phyloP scores from a whole-genome alignment of 2,329 filamentous ascomycete genomes.

The Cryphonectria carpinicola region DNA sequence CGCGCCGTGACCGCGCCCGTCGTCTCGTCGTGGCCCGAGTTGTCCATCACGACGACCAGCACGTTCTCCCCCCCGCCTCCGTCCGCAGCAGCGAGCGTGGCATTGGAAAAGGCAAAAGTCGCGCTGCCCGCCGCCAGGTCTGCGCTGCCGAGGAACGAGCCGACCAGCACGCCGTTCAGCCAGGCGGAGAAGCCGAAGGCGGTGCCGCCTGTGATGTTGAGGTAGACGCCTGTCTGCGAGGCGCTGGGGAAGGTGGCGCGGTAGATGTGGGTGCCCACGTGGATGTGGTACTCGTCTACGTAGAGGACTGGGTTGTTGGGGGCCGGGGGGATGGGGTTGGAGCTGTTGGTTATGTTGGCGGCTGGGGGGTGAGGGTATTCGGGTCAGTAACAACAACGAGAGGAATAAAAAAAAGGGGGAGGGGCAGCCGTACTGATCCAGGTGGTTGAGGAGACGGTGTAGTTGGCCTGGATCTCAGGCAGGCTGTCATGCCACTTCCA shows the following conservation, averaged over 20 bases:
- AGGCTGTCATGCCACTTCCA: conserved; percentile 55
- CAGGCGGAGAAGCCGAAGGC: conserved; percentile 62
- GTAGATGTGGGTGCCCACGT: conserved; percentile 58
- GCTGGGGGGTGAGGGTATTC: conserved; percentile 32
- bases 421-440: conserved; percentile 45
- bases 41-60: conserved; percentile 61
- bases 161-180: conserved; percentile 60
- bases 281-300: conserved; percentile 60
- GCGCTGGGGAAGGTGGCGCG: conserved; percentile 53
- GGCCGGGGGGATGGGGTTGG: conserved; percentile 52
- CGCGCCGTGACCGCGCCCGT: conserved; percentile 51
- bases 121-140: conserved; percentile 41
- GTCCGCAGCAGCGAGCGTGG: conserved; percentile 42
- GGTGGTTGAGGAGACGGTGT: conserved; percentile 46
- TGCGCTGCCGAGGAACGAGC: conserved; percentile 57
- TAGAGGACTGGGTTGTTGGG: conserved; percentile 58
- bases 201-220: conserved; percentile 57
- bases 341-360: conserved; percentile 53
- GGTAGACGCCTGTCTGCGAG: conserved; percentile 47
- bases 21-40: conserved; percentile 62
- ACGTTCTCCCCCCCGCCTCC: conserved; percentile 43
- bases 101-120: conserved; percentile 55
- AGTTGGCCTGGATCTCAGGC: conserved; percentile 49
- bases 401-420: too few relatives aligned
- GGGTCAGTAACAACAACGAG: neutral